Conservation (phyloP, 345 rosid species). For the Geranium brycei region DNA sequence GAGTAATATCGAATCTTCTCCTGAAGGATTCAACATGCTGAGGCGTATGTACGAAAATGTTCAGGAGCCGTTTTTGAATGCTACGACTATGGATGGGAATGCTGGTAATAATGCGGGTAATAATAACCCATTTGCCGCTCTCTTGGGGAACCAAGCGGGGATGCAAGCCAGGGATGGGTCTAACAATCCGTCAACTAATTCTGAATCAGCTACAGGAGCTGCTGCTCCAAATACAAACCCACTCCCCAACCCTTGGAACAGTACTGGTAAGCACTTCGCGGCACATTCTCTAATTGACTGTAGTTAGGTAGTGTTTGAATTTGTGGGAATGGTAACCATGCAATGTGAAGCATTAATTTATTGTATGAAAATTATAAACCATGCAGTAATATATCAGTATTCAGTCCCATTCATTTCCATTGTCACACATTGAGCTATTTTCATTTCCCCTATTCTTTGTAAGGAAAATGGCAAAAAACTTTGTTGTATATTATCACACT, state of each 20-base stretch:
- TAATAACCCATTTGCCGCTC: constrained; percentile 58
- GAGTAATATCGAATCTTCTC: constrained; percentile 78
- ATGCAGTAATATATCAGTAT: too few relatives aligned
- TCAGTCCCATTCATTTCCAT: too few relatives aligned
- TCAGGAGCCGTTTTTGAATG: constrained; percentile 69
- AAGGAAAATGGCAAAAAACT: too few relatives aligned
- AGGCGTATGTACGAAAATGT: constrained; percentile 78
- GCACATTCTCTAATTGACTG: too few relatives aligned
- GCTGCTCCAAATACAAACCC: constrained; percentile 61
- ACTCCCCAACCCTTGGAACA: constrained; percentile 6
- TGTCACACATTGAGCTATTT: too few relatives aligned
- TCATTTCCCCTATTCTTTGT: too few relatives aligned
- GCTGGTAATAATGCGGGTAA: constrained; percentile 29
- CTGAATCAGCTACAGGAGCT: constrained; percentile 38
- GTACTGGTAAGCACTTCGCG: constrained; percentile 20
- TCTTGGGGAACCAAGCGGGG: constrained; percentile 39
- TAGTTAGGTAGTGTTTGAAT: too few relatives aligned
- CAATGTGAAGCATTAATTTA: too few relatives aligned
- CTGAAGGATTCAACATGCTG: constrained; percentile 77
- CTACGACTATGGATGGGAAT: constrained; percentile 50
- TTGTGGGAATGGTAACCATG: too few relatives aligned
- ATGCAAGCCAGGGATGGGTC: constrained; percentile 29
- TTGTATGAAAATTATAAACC: too few relatives aligned
- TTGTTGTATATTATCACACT: too few relatives aligned
- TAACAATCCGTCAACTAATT: constrained; percentile 28